Evolutionary conservation across 139 green algal genomes (phyloP).

Genomic region (Mesotaenium endlicherianum): DNA sequence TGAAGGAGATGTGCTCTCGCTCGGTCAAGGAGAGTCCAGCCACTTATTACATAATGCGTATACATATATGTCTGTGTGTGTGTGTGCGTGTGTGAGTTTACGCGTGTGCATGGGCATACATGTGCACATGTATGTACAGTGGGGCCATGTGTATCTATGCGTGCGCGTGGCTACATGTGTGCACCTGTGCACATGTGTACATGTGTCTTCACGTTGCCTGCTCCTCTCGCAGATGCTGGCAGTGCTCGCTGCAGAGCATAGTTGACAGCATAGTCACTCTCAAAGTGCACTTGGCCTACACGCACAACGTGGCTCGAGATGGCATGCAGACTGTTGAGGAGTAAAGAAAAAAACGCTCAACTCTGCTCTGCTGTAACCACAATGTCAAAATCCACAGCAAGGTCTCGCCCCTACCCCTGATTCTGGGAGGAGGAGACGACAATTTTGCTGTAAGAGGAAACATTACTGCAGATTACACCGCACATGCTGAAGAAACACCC

Average conservation of each 20-base stretch:
- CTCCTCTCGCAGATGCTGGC: no score
- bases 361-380: background rate
- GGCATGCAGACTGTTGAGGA: no score
- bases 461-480: background rate
- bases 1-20: conserved; percentile 28
- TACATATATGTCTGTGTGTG: background rate
- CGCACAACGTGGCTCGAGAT: no score
- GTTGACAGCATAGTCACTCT: no score
- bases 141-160: background rate
- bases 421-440: background rate
- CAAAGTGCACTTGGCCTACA: no score
- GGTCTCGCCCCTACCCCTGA: background rate
- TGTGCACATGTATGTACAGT: background rate
- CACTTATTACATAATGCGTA: background rate
- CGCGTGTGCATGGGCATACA: background rate
- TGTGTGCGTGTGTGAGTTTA: background rate
- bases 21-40: background rate
- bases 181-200: background rate
- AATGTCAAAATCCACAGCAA: background rate
- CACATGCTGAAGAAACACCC: background rate
- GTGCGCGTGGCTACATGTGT: background rate
- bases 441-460: background rate
- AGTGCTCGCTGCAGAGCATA: no score
- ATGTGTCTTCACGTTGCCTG: no score
- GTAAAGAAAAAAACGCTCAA: no score